Base-by-base conservation (phyloP, 2,329 filamentous ascomycete genomes). In the Chalaropsis thielavioides region DNA sequence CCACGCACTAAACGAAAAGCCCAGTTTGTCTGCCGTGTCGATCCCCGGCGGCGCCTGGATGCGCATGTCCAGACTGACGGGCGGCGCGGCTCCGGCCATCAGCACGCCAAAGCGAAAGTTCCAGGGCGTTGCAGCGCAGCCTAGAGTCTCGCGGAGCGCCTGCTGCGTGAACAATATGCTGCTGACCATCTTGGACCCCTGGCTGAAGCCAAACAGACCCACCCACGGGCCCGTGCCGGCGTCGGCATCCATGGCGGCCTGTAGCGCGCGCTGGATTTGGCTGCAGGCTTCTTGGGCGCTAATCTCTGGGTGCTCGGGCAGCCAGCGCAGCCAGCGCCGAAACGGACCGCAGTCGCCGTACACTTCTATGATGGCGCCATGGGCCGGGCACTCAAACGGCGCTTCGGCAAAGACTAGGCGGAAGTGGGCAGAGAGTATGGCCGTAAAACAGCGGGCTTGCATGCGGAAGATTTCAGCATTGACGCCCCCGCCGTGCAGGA, bases 401-500 rank as follows among this genome's bases (percentile, higher is more conserved):
- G 79, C 88, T 69, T 91, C 83, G 68, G 82, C 83, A 75, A 87
- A 92, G 71, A 88, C 83, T 68, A 91, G 80, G 49, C 88, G 84
- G 73, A 90, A 90, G 58, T 79, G 74, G 6, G 79, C 73, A 56
- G 75, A 72, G 0, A 90, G 80, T 31, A 71, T 72, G 38, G 72
- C 69, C 61, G 74, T 72, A 64, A 82, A 69, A 68, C 76, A 76
- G 68, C 88, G 87, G 69, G 84, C 83, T 75, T 92, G 88, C 11
- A 80, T 73, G 67, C 80, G 76, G 76, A 91, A 91, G 72, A 90
- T 83, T 49, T 78, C 72, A n/a, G 80, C 84, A 71, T 87, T 90
- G 68, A 86, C 84, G 67, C 88, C 88, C 70, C 88, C 88, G 72
- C 88, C 88, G 73, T 92, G 88, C n/a, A 92, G 83, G 74, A 87